Evolutionary conservation across 176 grass and related monocot species (phyloP).

Genomic region (Thinopyrum elongatum): DNA sequence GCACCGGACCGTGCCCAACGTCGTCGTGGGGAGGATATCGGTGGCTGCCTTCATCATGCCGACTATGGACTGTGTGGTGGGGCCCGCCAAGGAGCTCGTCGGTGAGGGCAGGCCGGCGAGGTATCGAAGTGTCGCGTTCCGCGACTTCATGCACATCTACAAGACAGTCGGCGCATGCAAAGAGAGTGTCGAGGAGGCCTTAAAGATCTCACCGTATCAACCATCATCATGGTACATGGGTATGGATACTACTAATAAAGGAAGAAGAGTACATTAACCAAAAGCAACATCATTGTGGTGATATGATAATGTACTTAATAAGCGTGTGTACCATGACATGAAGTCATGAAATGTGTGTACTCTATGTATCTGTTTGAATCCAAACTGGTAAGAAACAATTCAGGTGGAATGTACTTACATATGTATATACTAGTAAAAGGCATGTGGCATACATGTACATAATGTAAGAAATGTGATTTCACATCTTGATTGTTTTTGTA

Average conservation of each 20-base stretch:
- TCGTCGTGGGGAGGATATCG: conserved; percentile 8
- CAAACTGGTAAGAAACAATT: too few species aligned
- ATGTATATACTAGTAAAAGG: neutral
- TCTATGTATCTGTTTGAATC: too few species aligned
- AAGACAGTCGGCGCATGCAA: conserved; percentile 39
- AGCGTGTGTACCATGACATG: too few species aligned
- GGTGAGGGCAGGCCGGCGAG: neutral
- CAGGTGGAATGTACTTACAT: too few species aligned
- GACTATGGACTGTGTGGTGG: conserved; percentile 38
- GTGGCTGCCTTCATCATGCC: conserved; percentile 46
- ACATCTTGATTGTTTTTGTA: neutral
- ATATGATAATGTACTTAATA: too few species aligned
- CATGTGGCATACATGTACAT: neutral
- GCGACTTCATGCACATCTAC: conserved; percentile 56
- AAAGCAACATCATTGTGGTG: too few species aligned
- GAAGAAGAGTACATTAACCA: too few species aligned
- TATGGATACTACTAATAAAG: too few species aligned
- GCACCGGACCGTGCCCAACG: conserved; percentile 41
- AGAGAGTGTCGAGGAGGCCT: conserved; percentile 50
- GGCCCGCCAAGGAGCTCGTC: conserved; percentile 3
- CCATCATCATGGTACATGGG: neutral
- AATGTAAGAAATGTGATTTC: neutral
- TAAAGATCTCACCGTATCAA: conserved; percentile 33
- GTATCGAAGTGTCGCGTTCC: conserved; percentile 50
- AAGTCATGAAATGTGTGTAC: too few species aligned